Base-by-base conservation (phyloP, 2,329 filamentous ascomycete species). In the Aspergillus sp. region DNA sequence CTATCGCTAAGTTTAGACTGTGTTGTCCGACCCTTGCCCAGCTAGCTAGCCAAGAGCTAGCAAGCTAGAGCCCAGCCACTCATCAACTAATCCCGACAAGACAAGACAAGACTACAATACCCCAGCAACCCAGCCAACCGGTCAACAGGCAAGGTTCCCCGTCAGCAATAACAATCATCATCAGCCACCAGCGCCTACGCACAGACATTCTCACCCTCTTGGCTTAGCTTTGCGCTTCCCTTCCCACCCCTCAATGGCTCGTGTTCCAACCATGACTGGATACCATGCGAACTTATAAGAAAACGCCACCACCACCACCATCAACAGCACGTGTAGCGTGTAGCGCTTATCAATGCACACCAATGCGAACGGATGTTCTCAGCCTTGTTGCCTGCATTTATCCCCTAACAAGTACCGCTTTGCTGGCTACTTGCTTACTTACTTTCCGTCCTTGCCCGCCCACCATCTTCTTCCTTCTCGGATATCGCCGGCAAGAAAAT, bases 1-100 rank as follows among this genome's bases (percentile, higher is more conserved):
- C 41, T 67, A 67, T 55, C 63, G 55, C 53, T 36, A 36, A 36
- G 32, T 36, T 36, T 55, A 55, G 41, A 23, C 45, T 25, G 45
- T 38, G 13, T 45, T 23, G 19, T 45, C 41, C 19, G 21, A 45
- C 21, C 41, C 41, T 21, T 23, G 19, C 41, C 6, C 41, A 45
- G 19, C 41, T 45, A 45, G 41, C 41, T 21, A 45, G 41, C 41
- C 23, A 5, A 25, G 23, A 23, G 19, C 41, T 45, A 45, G 9
- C 41, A 2, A 45, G 41, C 41, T 21, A 45, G 19, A 13, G 5
- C 19, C 41, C 13, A 45, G 41, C 19, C 41, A 45, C 19, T 45
- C 19, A 45, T 13, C 41, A 45, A 45, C 41, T 45, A 45, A 36
- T 13, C 30, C 30, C 9, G 30, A 32, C 30, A 32, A 32, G 30